phyloP scores from a whole-genome alignment of 2,329 filamentous ascomycete genomes.

The Diaporthe batatas region DNA sequence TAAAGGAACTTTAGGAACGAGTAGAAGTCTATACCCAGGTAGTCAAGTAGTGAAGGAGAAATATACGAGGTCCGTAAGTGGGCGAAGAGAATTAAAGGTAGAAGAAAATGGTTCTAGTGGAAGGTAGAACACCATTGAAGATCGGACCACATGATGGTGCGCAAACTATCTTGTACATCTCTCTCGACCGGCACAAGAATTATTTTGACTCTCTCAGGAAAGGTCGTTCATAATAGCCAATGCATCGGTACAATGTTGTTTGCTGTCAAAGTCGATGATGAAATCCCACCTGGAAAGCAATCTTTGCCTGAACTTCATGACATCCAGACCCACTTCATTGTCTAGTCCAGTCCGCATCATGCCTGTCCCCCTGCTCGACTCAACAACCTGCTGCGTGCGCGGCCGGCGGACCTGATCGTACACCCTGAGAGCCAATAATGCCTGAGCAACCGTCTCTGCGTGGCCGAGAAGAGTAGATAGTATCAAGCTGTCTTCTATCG shows the following conservation, averaged over 20 bases:
- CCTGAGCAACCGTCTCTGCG: not conserved
- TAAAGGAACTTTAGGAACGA: no score
- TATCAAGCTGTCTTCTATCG: conserved; percentile 28
- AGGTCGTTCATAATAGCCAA: not conserved
- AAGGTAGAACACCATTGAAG: no score
- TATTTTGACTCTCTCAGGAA: no score
- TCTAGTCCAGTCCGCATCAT: conserved; percentile 24
- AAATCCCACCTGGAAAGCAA: conserved; percentile 6
- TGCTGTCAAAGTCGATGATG: conserved; percentile 9
- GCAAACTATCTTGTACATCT: no score
- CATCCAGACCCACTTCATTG: not conserved
- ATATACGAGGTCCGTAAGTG: no score
- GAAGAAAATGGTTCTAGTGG: no score
- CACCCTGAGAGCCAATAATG: not conserved
- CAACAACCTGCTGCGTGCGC: conserved; percentile 6
- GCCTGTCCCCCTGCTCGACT: conserved; percentile 35
- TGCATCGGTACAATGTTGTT: not conserved
- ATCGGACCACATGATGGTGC: no score
- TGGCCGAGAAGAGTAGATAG: conserved; percentile 21
- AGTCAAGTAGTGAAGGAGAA: no score
- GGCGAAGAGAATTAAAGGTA: no score
- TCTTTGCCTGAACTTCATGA: not conserved
- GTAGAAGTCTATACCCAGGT: no score
- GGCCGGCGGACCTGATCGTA: conserved; percentile 30
- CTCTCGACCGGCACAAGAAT: no score